Base-by-base conservation (phyloP, 106 monocot species). In the Agapanthus africanus region DNA sequence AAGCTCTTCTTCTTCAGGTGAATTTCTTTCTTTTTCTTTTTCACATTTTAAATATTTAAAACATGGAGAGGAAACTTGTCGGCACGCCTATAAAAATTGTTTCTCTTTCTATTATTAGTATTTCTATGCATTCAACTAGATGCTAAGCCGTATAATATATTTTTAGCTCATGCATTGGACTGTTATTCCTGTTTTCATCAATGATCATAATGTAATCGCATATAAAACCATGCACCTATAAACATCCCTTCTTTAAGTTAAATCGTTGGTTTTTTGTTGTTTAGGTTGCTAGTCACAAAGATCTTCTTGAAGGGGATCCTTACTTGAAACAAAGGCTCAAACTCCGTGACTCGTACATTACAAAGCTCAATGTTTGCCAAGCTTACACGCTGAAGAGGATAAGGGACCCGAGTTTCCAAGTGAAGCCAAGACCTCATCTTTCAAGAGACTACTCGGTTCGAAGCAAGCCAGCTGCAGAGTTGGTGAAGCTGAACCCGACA, bases 1-100 rank as follows among this genome's bases (percentile, higher is more conserved):
- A 90, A 65, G 37, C 37, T n/a, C 89, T 99, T 70, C 99, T 99
- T 54, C 93, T 99, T 78, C 87, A 93, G 99, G 99, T 93, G 40
- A 80, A 51, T 23, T 63, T 23, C 36, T 69, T 33, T 30, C 16
- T 6, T 67, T 57, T 30, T 0, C 6, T 30, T 4, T n/a, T n/a
- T n/a, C n/a, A n/a, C n/a, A n/a, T n/a, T n/a, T 30, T 57, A 4
- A 4, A 23, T 26, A 27, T 22, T 54, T 54, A 25, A 6, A 54
- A 11, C 26, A 54, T 54, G 4, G 2, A 25, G 4, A 54, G 6
- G 25, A 54, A 26, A 54, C 25, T 54, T 54, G 23, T n/a, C n/a
- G n/a, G n/a, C n/a, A n/a, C n/a, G n/a, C n/a, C n/a, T n/a, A n/a
- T n/a, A n/a, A n/a, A n/a, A n/a, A n/a, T n/a, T n/a, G n/a, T n/a